Base-by-base conservation (phyloP, 768 basidiomycete species). In the Calocera viscosa region DNA sequence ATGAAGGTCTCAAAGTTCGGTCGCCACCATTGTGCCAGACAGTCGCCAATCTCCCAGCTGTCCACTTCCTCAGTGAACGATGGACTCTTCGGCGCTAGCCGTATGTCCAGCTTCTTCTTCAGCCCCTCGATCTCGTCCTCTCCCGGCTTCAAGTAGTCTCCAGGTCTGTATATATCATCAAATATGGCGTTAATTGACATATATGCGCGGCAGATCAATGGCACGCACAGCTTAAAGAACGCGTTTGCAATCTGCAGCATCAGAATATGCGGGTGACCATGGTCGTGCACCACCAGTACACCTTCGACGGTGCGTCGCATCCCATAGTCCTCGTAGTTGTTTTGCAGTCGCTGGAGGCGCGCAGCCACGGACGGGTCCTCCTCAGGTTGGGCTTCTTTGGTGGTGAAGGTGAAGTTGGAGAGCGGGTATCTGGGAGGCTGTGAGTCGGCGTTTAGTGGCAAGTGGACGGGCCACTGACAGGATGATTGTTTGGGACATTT, bases 1-100 rank as follows among this genome's bases (percentile, higher is more conserved):
- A 96, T 94, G 78, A 98, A 98, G 0, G 93, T 94, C 79, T 99
- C 96, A 71, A 96, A 99, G 74, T 96, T 96, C 0, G 95, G 95
- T 63, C 96, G 79, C 90, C 91, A 99, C 94, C 95, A 99, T 74
- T 94, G 93, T 0, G 92, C 92, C n/a, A 98, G 81, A 71, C 92
- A 94, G 71, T 98, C 94, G 0, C 90, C 90, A 40, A 97, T 92
- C 76, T 94, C 90, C 96, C 96, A 99, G 65, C 90, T 90, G 72
- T 87, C 88, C 22, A 87, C 83, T 0, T 86, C 89, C 68, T 91
- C 88, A 0, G 84, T 32, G 82, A 33, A 83, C 81, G 76, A 89
- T 67, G 74, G 89, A 90, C 66, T 91, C 89, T n/a, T 88, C 0
- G 92, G 90, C 0, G 90, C 91, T 7, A 99, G 86, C 8, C 93